Base-by-base conservation (phyloP, 2,329 filamentous ascomycete genomes). In the Trichoderma oligosporum region DNA sequence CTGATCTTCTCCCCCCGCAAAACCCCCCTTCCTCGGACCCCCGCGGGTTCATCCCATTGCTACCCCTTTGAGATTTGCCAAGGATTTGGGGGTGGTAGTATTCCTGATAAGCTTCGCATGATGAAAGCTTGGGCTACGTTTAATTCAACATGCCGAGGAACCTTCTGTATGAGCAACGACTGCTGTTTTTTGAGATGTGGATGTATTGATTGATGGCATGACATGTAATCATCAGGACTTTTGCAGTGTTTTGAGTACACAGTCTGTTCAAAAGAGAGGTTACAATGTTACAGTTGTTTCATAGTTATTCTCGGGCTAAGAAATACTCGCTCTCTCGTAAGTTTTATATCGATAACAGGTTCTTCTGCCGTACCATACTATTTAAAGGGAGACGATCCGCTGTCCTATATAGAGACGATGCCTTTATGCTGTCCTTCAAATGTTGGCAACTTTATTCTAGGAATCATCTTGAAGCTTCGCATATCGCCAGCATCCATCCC, bases 351-450 rank as follows among this genome's bases (percentile, higher is more conserved):
- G 22, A 39, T 51, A 20, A 18, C 22, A 4, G 16, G 12, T 7
- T 31, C 57, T 16, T 39, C 16, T 25, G 49, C 48, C 6, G 12
- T 16, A 4, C 47, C 46, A 5, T 12, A 20, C 8, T n/a, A 46
- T 16, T 31, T 41, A 18, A 59, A 18, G 25, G 18, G n/a, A 20
- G 45, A 52, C 46, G 47, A 27, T 18, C 18, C 8, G 1, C 42
- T 31, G 12, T 16, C 5, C 39, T 27, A 18, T 36, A 27, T 4
- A 22, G 45, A 12, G 24, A 61, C 7, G 66, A 68, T 42, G n/a
- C 61, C 4, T 68, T 67, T 66, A 68, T 47, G 18, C 20, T 7
- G 61, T 64, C 66, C 65, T 27, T 16, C 42, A 7, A 48, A 55
- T 2, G 56, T 67, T 11, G 60, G 58, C 1, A 18, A 22, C 4